Percentiles rank a stretch among this genome's conserved stretches.
Evolutionary conservation across 1,284 basidiomycete genomes (phyloP).

Genomic region (Ceratobasidium sp.): DNA sequence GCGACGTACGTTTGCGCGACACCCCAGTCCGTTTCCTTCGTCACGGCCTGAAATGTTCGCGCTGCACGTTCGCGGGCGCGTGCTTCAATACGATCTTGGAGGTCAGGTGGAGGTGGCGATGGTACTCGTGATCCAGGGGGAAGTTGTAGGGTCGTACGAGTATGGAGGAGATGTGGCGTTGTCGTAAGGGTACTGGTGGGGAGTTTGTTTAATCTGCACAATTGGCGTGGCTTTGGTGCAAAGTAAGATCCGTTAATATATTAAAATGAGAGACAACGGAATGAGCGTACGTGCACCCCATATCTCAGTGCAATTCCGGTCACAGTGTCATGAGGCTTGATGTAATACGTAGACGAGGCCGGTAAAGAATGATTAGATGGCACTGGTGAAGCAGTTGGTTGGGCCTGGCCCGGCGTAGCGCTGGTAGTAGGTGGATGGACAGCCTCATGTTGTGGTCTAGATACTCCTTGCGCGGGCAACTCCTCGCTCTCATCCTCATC

Average conservation of each 20-base stretch:
- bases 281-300: constrained; percentile 68
- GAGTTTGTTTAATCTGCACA: constrained; percentile 75
- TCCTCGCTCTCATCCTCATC: constrained; percentile 59
- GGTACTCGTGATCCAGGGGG: constrained; percentile 58
- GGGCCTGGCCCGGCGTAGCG: neutral
- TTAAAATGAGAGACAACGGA: neutral
- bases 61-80: constrained; percentile 68
- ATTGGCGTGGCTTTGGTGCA: constrained; percentile 61
- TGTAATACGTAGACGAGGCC: constrained; percentile 65
- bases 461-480: constrained; percentile 6
- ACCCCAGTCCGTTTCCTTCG: constrained; percentile 75
- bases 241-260: constrained; percentile 7
- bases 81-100: constrained; percentile 60
- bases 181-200: constrained; percentile 74
- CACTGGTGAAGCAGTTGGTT: neutral
- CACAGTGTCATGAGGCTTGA: constrained; percentile 73
- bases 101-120: constrained; percentile 54
- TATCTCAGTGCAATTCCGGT: constrained; percentile 74
- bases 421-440: neutral
- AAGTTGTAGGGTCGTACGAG: constrained; percentile 69
- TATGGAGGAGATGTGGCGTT: constrained; percentile 80
- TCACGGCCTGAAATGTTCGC: constrained; percentile 71
- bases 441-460: neutral
- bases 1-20: constrained; percentile 76
- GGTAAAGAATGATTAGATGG: constrained; percentile 11